A percentile compares a stretch with the other conserved stretches of the same genome.
Conservation (phyloP, 2,329 filamentous ascomycete species). For the Exophiala oligosperma region DNA sequence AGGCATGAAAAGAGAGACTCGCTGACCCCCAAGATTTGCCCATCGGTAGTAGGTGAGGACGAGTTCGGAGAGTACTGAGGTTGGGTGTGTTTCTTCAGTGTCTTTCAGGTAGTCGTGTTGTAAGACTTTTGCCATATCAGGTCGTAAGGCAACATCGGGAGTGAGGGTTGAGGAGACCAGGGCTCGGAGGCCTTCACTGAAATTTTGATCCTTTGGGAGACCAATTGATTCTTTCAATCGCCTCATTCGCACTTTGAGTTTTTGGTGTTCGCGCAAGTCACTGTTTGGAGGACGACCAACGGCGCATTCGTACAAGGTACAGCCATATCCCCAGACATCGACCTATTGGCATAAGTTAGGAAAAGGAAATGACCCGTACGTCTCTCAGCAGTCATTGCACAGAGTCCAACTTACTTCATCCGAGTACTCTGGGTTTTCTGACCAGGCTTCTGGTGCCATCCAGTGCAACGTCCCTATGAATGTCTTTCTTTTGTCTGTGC, state of each 20-base stretch:
- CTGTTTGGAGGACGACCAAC: slow-evolving; percentile 51
- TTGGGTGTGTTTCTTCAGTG: slow-evolving; percentile 46
- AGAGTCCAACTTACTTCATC: slow-evolving; percentile 43
- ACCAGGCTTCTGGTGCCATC: slow-evolving; percentile 64
- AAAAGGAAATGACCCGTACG: not conserved
- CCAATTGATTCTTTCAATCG: slow-evolving; percentile 44
- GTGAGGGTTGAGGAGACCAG: slow-evolving; percentile 47
- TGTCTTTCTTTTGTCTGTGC: slow-evolving; percentile 61
- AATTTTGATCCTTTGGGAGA: slow-evolving; percentile 43
- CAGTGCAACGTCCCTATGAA: slow-evolving; percentile 67
- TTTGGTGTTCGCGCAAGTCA: slow-evolving; percentile 42
- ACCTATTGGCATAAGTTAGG: slow-evolving; percentile 35
- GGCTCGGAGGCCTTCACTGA: slow-evolving; percentile 46
- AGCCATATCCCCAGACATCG: slow-evolving; percentile 54
- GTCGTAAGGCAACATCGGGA: slow-evolving; percentile 45
- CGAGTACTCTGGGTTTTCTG: slow-evolving; percentile 45
- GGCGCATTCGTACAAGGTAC: slow-evolving; percentile 51
- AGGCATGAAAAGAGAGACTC: slow-evolving; percentile 59
- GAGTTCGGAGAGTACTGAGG: slow-evolving; percentile 44
- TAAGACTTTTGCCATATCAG: slow-evolving; percentile 48
- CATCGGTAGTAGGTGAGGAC: slow-evolving; percentile 51
- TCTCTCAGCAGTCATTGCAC: too few species aligned
- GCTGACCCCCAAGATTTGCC: slow-evolving; percentile 49
- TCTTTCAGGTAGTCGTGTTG: slow-evolving; percentile 46
- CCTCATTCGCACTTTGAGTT: slow-evolving; percentile 40